These are phyloP conservation scores for Globisporangium rhizosaccharum DNA, from an alignment of 352 stramenopile genomes.

Conservation along the genomic window DNA sequence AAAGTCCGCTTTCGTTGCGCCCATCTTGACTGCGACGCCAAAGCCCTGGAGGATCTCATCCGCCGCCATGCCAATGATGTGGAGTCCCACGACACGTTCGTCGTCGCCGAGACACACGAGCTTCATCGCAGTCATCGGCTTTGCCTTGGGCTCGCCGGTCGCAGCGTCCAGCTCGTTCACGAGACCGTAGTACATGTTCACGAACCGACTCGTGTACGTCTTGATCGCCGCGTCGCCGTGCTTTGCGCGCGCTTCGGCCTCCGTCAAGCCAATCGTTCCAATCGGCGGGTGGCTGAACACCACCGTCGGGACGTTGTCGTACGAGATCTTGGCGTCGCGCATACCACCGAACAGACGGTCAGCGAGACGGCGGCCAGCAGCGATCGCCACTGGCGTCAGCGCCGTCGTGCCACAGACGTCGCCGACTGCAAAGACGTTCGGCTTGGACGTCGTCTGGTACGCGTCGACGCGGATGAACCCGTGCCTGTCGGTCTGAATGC, in stretches of 20 bases:
- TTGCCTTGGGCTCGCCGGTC: constrained; percentile 42
- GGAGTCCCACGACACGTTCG: constrained; percentile 95
- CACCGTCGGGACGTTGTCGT: constrained; percentile 92
- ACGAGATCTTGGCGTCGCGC: constrained; percentile 58
- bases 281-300: constrained; percentile 96
- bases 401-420: constrained; percentile 62
- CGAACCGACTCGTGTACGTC: constrained; percentile 91
- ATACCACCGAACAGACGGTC: constrained; percentile 86
- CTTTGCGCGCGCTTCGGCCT: constrained; percentile 83
- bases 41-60: constrained; percentile 99
- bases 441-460: constrained; percentile 85
- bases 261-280: constrained; percentile 91
- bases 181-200: constrained; percentile 95
- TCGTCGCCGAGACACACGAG: constrained; percentile 85
- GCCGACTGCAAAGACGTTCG: constrained; percentile 77
- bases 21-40: constrained; percentile 98
- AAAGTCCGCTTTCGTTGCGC: constrained; percentile 96
- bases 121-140: constrained; percentile 95
- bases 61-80: constrained; percentile 92
- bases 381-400: constrained; percentile 85
- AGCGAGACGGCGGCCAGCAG: constrained; percentile 71
- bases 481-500: constrained; percentile 49
- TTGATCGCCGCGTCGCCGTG: constrained; percentile 90
- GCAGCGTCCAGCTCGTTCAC: constrained; percentile 55
- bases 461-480: constrained; percentile 87